A percentile compares a stretch with the other conserved stretches of the same genome.
phyloP scores from a whole-genome alignment of 805 yeast genomes.

The Lachancea sp. region DNA sequence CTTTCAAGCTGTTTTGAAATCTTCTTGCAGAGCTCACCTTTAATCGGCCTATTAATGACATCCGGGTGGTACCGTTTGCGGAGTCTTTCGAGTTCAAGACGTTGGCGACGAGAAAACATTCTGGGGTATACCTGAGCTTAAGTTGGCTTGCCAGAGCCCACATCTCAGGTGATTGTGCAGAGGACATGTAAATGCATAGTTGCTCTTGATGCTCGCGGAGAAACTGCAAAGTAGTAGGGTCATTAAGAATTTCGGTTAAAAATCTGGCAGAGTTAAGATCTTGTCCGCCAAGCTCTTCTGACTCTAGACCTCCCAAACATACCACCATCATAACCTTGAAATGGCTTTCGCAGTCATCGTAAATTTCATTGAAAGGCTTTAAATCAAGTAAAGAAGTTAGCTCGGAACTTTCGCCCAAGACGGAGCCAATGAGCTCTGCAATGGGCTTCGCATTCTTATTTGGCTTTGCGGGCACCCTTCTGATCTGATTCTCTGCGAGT shows the following conservation, averaged over 20 bases:
- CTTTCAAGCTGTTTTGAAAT: constrained; percentile 34
- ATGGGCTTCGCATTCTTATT: constrained; percentile 10
- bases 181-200: constrained; percentile 56
- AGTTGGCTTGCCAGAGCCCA: constrained; percentile 57
- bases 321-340: constrained; percentile 49
- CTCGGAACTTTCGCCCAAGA: constrained; percentile 6
- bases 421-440: constrained; percentile 21
- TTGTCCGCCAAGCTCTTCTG: constrained; percentile 24
- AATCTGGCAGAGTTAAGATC: constrained; percentile 35
- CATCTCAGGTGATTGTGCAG: constrained; percentile 57
- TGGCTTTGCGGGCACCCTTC: constrained; percentile 20
- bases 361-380: constrained; percentile 39
- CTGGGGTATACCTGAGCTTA: constrained; percentile 50
- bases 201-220: constrained; percentile 35
- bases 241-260: constrained; percentile 41
- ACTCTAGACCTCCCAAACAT: constrained; percentile 41
- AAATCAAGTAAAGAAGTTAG: constrained; percentile 7
- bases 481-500: constrained; percentile 9
- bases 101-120: constrained; percentile 45
- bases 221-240: constrained; percentile 37
- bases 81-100: constrained; percentile 43
- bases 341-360: constrained; percentile 34
- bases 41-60: constrained; percentile 31
- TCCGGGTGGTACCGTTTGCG: constrained; percentile 28
- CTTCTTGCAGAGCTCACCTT: constrained; percentile 28